These are phyloP conservation scores for Monilinia fructigena DNA, from an alignment of 2,329 filamentous ascomycete genomes.

Conservation along the genomic window DNA sequence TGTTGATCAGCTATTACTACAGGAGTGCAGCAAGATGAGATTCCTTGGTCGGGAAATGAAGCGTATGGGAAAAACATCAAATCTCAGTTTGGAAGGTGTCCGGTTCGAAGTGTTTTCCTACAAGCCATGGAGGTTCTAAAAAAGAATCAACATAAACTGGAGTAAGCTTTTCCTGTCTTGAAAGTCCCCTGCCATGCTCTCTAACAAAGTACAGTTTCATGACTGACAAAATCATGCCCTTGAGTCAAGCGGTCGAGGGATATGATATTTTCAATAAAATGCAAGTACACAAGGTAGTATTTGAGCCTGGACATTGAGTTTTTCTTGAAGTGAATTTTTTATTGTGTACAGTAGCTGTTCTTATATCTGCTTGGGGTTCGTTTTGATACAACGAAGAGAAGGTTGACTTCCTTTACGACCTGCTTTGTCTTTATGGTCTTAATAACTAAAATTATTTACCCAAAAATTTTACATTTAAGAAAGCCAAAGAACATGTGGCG, in stretches of 20 bases:
- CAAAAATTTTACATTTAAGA: background rate
- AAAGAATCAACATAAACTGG: constrained; percentile 63
- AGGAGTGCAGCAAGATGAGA: constrained; percentile 52
- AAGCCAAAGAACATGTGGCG: background rate
- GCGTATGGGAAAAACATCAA: constrained; percentile 70
- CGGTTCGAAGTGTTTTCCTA: constrained; percentile 69
- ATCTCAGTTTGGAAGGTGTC: constrained; percentile 72
- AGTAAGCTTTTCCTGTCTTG: constrained; percentile 47
- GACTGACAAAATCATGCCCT: constrained; percentile 72
- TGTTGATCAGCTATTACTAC: background rate
- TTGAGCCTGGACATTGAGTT: constrained; percentile 44
- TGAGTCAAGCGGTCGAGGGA: constrained; percentile 63
- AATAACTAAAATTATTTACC: background rate
- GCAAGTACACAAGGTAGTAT: constrained; percentile 73
- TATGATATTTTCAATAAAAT: constrained; percentile 72
- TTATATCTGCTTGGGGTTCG: background rate
- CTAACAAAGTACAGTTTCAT: constrained; percentile 60
- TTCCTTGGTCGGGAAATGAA: constrained; percentile 62
- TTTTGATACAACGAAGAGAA: background rate
- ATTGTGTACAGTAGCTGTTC: background rate
- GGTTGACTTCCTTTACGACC: background rate
- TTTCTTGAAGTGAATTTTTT: background rate
- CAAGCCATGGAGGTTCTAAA: constrained; percentile 64
- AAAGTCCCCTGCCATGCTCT: background rate
- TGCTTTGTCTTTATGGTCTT: background rate